Base-by-base conservation (phyloP, 1,284 basidiomycete genomes). In the Stygiomarasmius scandens region DNA sequence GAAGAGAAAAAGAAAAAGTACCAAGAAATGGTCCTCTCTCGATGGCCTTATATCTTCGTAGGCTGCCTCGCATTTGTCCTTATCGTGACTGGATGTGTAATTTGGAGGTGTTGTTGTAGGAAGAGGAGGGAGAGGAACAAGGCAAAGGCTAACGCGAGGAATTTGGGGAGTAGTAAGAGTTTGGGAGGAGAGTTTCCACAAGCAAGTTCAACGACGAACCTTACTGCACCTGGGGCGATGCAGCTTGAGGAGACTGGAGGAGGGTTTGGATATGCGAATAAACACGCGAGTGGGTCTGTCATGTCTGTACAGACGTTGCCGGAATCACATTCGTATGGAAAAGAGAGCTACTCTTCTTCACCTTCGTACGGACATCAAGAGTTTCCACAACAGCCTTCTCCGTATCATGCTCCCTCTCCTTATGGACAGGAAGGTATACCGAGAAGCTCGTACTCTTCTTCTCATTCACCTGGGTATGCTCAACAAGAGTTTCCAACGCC, bases 31-130 rank as follows among this genome's bases (percentile, higher is more conserved):
- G 75, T 91, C 24, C 79, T 90, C 59, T 86, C 84, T 64, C 83
- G 79, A 46, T 90, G 89, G 89, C 89, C 89, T 0, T 87, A 90
- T 65, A 91, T 91, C 66, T 77, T 91, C 59, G 63, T 79, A 24
- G 89, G 87, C 36, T 86, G 84, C 63, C 73, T 91, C 38, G 69
- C 76, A 2, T 74, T 84, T 59, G 71, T 87, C 20, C 48, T 81
- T 27, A 63, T 83, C 52, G 63, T 83, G 46, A 61, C 81, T 49
- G 80, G 80, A 14, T 74, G 80, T 58, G 79, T 81, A 63, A 63
- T 88, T 43, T 89, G 86, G 84, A 77, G 79, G 52, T 90, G 85
- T 71, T 90, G 89, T 70, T 82, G 82, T 65, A 74, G 77, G 49
- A 73, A 71, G 54, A 58, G 65, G 51, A 58, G 56, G n/a, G 58